phyloP scores from a whole-genome alignment of 257 asterid genomes.

The Datura wrightii region DNA sequence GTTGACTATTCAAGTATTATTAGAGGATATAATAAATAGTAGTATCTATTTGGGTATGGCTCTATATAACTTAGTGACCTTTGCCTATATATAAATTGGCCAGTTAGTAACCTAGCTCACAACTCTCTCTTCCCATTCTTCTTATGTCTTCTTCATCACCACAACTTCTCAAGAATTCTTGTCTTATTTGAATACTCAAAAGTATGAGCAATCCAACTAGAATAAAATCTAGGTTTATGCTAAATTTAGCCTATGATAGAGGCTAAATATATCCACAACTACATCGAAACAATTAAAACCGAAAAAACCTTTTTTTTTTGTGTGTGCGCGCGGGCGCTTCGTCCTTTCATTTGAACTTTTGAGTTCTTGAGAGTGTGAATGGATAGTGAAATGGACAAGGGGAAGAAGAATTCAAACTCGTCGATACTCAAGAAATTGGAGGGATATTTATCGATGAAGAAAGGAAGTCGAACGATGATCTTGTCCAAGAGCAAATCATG shows the following conservation, averaged over 20 bases:
- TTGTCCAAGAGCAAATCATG: slow-evolving; percentile 44
- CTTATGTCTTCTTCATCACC: slow-evolving; percentile 7
- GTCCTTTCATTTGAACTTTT: not conserved
- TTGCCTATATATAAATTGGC: not conserved
- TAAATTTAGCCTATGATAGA: slow-evolving; percentile 38
- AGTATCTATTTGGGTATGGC: slow-evolving; percentile 13
- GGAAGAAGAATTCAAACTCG: slow-evolving; percentile 13
- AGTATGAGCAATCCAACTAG: slow-evolving; percentile 33
- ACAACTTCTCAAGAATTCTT: not conserved
- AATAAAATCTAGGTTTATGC: slow-evolving; percentile 34
- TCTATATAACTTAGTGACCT: not conserved
- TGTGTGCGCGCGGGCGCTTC: not conserved
- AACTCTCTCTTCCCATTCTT: not conserved
- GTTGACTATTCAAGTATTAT: too few relatives aligned
- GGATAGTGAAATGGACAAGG: slow-evolving; percentile 14
- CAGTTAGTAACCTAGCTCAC: not conserved
- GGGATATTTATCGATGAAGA: slow-evolving; percentile 15
- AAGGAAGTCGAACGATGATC: not conserved
- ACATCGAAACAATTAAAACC: not conserved
- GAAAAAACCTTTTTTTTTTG: too few relatives aligned
- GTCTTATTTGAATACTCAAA: not conserved
- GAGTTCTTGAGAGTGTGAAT: not conserved
- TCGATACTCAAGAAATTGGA: slow-evolving; percentile 23
- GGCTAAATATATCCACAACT: slow-evolving; percentile 27
- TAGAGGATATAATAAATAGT: not conserved